Conservation (phyloP, 106 monocot species). For the Phalaenopsis aphrodite region DNA sequence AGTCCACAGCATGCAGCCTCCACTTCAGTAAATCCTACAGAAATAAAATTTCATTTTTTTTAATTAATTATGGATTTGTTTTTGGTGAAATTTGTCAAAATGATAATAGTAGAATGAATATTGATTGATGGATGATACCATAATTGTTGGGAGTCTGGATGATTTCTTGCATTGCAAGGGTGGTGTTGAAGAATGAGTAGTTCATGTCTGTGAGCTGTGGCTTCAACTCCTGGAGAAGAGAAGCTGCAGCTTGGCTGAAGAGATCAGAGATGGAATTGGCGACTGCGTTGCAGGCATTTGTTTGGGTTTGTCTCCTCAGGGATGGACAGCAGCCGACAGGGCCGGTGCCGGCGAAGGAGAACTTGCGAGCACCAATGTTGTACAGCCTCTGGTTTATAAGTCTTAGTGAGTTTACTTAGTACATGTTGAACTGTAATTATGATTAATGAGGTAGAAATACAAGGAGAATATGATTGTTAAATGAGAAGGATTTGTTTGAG, state of each 20-base stretch:
- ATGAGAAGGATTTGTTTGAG: no score
- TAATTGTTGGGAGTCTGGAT: constrained; percentile 12
- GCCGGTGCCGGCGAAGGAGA: constrained; percentile 24
- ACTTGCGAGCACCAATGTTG: constrained; percentile 40
- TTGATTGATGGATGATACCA: constrained; percentile 7
- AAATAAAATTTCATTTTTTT: not conserved
- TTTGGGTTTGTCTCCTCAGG: constrained; percentile 14
- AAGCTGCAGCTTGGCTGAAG: not conserved
- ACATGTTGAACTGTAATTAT: no score
- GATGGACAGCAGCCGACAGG: constrained; percentile 37
- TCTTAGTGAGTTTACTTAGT: not conserved
- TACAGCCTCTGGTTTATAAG: constrained; percentile 26
- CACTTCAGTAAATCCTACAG: constrained; percentile 16
- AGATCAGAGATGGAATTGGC: constrained; percentile 18
- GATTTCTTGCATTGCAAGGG: constrained; percentile 1
- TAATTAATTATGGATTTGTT: not conserved
- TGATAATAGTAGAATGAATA: not conserved
- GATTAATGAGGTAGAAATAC: no score
- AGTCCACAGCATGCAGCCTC: constrained; percentile 26
- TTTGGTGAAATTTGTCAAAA: no score
- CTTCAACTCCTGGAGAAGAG: constrained; percentile 21
- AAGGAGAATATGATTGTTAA: no score
- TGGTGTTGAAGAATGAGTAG: constrained; percentile 35
- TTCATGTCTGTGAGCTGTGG: constrained; percentile 22
- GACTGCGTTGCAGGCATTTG: constrained; percentile 16